Conservation (phyloP, 2,329 filamentous ascomycete species). For the Capronia americana region DNA sequence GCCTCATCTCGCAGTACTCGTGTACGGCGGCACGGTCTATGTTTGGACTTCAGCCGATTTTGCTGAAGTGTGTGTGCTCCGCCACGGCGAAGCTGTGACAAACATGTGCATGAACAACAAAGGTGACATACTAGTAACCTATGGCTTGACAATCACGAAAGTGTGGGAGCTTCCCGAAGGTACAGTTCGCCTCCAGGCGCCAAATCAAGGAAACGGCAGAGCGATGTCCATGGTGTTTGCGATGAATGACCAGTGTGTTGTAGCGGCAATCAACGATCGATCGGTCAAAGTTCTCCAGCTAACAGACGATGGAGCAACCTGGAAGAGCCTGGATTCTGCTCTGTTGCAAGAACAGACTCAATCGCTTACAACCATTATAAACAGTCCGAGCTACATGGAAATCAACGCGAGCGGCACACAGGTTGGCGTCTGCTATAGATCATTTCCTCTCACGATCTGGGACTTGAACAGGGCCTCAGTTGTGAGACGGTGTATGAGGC, state of each 20-base stretch:
- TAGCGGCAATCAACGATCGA: conserved; percentile 21
- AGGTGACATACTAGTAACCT: conserved; percentile 35
- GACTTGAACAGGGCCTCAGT: conserved; percentile 18
- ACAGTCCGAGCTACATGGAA: conserved; percentile 32
- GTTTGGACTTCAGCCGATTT: conserved; percentile 41
- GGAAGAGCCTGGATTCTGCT: conserved; percentile 7
- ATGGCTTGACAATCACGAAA: conserved; percentile 33
- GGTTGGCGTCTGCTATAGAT: conserved; percentile 37
- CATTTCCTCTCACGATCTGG: conserved; percentile 36
- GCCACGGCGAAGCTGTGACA: conserved; percentile 37
- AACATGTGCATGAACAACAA: conserved; percentile 29
- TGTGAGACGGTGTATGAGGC: conserved; percentile 19
- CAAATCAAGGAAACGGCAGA: conserved; percentile 26
- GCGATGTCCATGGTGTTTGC: conserved; percentile 28
- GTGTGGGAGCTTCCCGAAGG: conserved; percentile 37
- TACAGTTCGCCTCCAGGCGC: conserved; percentile 20
- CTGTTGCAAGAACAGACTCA: conserved; percentile 19
- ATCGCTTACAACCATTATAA: conserved; percentile 10
- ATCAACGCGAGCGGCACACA: conserved; percentile 32
- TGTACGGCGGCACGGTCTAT: conserved; percentile 35
- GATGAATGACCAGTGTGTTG: conserved; percentile 15
- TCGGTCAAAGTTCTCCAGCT: conserved; percentile 13
- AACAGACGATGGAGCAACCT: background rate
- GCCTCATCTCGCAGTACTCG: conserved; percentile 39
- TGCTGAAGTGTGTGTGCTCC: conserved; percentile 33